These are phyloP conservation scores for Aspergillus sparsus DNA, from an alignment of 495 filamentous ascomycete species.

Conservation along the genomic window DNA sequence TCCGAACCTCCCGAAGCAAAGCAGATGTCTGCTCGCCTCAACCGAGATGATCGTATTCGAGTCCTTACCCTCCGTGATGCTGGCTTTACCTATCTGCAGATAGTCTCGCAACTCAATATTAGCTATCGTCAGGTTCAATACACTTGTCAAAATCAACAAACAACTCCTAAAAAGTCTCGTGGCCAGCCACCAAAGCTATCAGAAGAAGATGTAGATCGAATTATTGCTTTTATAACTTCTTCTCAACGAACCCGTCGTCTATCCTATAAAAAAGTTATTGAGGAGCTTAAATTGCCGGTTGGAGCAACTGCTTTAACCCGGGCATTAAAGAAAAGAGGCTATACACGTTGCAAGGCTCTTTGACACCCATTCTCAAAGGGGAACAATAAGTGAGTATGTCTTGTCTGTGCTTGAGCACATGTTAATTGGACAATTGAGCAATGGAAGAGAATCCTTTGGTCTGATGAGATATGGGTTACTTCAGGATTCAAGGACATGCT, in stretches of 20 bases:
- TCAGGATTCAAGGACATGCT: no score
- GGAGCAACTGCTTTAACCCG: slow-evolving; percentile 18
- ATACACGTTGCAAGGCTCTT: slow-evolving; percentile 19
- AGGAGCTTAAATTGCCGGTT: slow-evolving; percentile 26
- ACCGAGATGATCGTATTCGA: slow-evolving; percentile 26
- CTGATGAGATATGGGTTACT: no score
- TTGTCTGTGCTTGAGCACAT: no score
- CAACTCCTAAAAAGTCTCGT: slow-evolving; percentile 24
- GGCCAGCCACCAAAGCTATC: slow-evolving; percentile 26
- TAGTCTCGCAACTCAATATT: slow-evolving; percentile 21
- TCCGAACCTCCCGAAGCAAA: neutral
- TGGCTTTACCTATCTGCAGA: slow-evolving; percentile 24
- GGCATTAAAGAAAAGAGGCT: slow-evolving; percentile 33
- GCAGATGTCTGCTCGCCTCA: slow-evolving; percentile 7
- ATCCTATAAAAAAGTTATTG: slow-evolving; percentile 28
- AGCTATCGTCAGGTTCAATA: slow-evolving; percentile 29
- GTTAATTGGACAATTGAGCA: no score
- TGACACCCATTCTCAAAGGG: no score
- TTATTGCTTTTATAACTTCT: slow-evolving; percentile 31
- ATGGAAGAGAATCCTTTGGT: no score
- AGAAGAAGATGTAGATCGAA: slow-evolving; percentile 25
- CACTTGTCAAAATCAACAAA: slow-evolving; percentile 21
- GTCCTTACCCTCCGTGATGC: slow-evolving; percentile 23
- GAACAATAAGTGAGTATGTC: no score
- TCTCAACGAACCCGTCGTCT: slow-evolving; percentile 26